Evolutionary conservation across 1,284 basidiomycete genomes (phyloP), one percentile per base, ranked within the genome.

Genomic region (Apiotrichum porosum): DNA sequence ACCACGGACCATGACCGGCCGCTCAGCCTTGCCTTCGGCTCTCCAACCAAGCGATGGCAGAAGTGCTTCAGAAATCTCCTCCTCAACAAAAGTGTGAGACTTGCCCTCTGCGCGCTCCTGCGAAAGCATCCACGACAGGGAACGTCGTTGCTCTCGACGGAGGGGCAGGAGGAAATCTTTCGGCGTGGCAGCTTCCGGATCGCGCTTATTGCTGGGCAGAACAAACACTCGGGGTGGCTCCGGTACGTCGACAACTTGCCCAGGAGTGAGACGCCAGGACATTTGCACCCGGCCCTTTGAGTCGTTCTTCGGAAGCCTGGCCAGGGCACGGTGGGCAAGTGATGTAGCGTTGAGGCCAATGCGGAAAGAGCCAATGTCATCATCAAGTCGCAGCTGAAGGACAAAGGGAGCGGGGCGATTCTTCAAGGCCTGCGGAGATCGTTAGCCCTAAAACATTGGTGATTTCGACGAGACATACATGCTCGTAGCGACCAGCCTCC

Each of bases 11-110:
- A 76, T 78, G 44, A 89, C 80, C 0, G 83, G 80, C 19, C 91
- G 76, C 58, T 87, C 83, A 2, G 88, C 91, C 41, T 88, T 85
- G 40, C 88, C 92, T 70, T 97, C 91, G 5, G 88, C 90, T 59
- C 91, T 80, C 92, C 93, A 97, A 4, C 88, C 87, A 8, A 97
- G 77, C 39, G 89, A 83, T 45, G 83, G 83, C 5, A 94, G 77
- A 37, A 86, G 79, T 1, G 90, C 89, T 67, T 97, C 92, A 0
- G 89, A 86, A 35, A 97, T 89, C 68, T 97, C 92, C 68, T 97
- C 92, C 65, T 97, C 92, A 22, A 89, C 69, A 69, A 95, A 97
- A 9, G 74, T 71, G 52, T 71, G 62, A 1, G 85, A 81, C 13
- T 80, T 73, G 6, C 81, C 82, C 43, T 83, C 77, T 0, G 69